Base-by-base conservation (phyloP, 2,329 filamentous ascomycete genomes). In the Colletotrichum incanum region DNA sequence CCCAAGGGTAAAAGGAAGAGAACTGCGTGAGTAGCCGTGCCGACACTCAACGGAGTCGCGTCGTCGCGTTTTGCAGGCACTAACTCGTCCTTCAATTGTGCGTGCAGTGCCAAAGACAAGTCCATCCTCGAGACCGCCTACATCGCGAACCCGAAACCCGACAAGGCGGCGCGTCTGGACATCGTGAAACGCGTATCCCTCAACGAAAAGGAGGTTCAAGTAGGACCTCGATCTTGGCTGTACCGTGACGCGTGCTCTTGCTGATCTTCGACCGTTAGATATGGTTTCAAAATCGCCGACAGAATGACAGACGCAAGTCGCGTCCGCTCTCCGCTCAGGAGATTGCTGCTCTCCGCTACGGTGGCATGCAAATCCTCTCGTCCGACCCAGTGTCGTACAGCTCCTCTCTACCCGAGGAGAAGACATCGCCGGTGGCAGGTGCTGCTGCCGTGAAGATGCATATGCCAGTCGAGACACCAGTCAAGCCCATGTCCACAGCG, bases 161-260 rank as follows among this genome's bases (percentile, higher is more conserved):
- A 98, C 85, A 98, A 97, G 84, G 89, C 91, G 67, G 93, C 94
- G 82, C 94, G 96, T 84, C 88, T 94, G 58, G 92, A 92, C 71
- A 95, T 98, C 75, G 94, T 97, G 72, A 90, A 90, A 83, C 93
- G 92, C 82, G 95, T 98, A 73, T 93, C 94, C 31, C 88, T 98
- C 74, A 96, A 94, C 76, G 95, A 98, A 85, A 98, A 98, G 82
- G 95, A 98, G 86, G 94, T 98, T 47, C 96, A 98, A 91, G 96
- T 98, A 85, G 82, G 43, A 28, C 26, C 7, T 37, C 12, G 5
- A 9, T 14, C 45, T 54, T 41, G 11, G 6, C 23, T 43, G 49
- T 28, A 55, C 11, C 16, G 65, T 54, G 56, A 47, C 56, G 43
- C 50, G 26, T 65, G 54, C n/a, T 26, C 58, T 41, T 62, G 26